Base-by-base conservation (phyloP, 2,329 filamentous ascomycete species). In the Penicillium sp. region DNA sequence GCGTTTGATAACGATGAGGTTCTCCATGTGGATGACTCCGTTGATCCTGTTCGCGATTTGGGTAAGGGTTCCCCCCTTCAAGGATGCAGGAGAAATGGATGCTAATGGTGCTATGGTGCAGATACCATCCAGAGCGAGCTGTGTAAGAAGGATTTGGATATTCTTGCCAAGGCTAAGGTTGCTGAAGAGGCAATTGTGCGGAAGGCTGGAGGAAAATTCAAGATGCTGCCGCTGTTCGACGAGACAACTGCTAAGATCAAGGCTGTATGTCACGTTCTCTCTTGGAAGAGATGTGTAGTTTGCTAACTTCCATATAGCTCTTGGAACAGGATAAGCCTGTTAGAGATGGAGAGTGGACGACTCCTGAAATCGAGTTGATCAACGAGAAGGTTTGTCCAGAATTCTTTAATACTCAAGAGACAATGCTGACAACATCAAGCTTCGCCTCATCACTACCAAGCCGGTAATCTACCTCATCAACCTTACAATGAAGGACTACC, bases 211-310 rank as follows among this genome's bases (percentile, higher is more conserved):
- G 45, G 52, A 21, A 55, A 55, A 35, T 55, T 49, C 35, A 55
- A 55, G 52, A 55, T 55, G 52, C n/a, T 55, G 47, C 52, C 52
- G 45, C 37, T 55, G 19, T 55, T 55, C 45, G 47, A 48, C 19
- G 52, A 55, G 52, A 55, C 52, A 19, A 55, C 52, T 23, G 47
- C 52, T 25, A 55, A 55, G 17, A 55, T 55, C 17, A 38, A 49
- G 47, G 47, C 25, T 19, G 51, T 47, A 38, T 17, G 51, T n/a
- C 13, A 38, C n/a, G 3, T 13, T 23, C 27, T 40, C 25, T 17
- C 9, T 23, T 19, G 4, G 19, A 13, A 37, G 19, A 37, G 1
- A 37, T n/a, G 6, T 49, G 6, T 37, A n/a, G 9, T 49, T 49
- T 37, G 33, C 51, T 54, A 12, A 54, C 31, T 29, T 15, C 15